Evolutionary conservation across 2,329 filamentous ascomycete species (phyloP), one percentile per base, ranked within the genome.

Genomic region (Alternaria atra): DNA sequence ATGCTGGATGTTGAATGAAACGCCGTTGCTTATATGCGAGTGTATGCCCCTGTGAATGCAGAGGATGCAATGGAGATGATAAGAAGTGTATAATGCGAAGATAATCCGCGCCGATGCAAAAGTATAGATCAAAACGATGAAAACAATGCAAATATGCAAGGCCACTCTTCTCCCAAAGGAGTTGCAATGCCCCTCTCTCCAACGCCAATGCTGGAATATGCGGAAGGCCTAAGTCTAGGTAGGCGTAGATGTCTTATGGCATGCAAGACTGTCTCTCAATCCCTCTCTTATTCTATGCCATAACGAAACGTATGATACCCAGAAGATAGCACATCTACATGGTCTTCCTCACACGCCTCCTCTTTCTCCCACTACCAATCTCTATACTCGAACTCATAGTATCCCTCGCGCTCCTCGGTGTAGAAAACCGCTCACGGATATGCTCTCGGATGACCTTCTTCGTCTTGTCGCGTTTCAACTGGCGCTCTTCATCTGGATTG

Each of bases 401-500:
- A n/a, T 73, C 71, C 6, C 74, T 52, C 15, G 53, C 55, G 27
- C 70, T 74, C 6, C 61, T 50, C 3, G 75, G 75, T 2, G 74
- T 76, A 9, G 69, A 74, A 27, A 69, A 75, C 5, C 74, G 57
- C 47, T 71, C 65, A 2, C 63, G 23, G 12, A 76, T 69, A 13
- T 55, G 56, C 32, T 73, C 63, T 51, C 61, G 71, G 25, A 76
- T 58, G 27, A 63, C 46, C 44, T 71, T 73, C 63, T 67, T 72
- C 8, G 64, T 62, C 63, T 69, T 74, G 27, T 70, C 69, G 52
- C 73, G 75, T 63, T 74, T 77, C 13, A 78, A 43, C 15, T 68
- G 63, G 52, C 74, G 73, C 68, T 80, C 76, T 55, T 94, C 92
- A 56, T 93, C 89, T 2, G 89, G 86, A 25, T 89, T 86, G 6